Base-by-base conservation (phyloP, 2,329 filamentous ascomycete species). In the Camptophora hylomeconis region DNA sequence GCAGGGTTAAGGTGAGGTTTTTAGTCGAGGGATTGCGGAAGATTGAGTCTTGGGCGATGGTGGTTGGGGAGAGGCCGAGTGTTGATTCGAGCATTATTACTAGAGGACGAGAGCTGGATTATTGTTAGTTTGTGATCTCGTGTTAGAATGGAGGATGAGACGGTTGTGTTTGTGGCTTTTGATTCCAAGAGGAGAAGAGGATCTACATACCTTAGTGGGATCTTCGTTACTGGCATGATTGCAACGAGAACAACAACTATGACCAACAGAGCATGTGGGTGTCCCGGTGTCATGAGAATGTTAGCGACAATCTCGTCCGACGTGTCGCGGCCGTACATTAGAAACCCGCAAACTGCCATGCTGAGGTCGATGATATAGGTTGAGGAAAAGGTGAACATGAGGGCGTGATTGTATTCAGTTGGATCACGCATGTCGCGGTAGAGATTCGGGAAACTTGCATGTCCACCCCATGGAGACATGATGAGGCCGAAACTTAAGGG, bases 261-360 rank as follows among this genome's bases (percentile, higher is more conserved):
- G 23, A 86, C 57, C 12, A 74, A 81, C 24, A 92, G 55, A 2
- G 61, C 65, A 8, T 67, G 58, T 1, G 86, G 81, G 49, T 92
- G 93, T 30, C 75, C 77, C 5, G 11, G 5, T 1, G 72, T 77
- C 31, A 67, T 62, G 40, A 94, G 69, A 36, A 95, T 76, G 55
- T 92, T 94, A 47, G 79, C 77, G 0, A 86, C 93, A 50, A 95
- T 75, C 51, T 89, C 82, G 39, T 92, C 84, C 32, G 67, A 68
- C 31, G 92, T 80, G 12, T 61, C 67, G 42, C 92, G 79, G 34
- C 87, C 87, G 52, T 93, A 95, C 86, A 95, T 94, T 39, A 94
- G 66, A 33, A 87, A 68, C 23, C 87, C 87, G 7, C 79, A 71
- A 24, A 87, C 68, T 17, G 82, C 84, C 48, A 92, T 83, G 26